Base-by-base conservation (phyloP, 148 eudicot genomes). In the Camellia lanceoleosa region DNA sequence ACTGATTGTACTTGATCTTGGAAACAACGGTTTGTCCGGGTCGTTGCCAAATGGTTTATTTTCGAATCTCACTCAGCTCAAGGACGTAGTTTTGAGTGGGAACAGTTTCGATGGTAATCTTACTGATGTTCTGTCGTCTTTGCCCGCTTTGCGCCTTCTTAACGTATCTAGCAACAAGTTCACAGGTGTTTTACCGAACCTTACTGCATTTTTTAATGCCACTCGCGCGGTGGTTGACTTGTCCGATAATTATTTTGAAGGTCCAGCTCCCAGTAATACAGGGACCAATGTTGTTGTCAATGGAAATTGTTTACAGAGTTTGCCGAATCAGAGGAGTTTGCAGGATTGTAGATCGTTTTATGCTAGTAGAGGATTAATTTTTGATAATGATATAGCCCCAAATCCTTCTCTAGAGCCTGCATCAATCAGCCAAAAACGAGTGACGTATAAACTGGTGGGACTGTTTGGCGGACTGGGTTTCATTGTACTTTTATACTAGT, bases 381-480 rank as follows among this genome's bases (percentile, higher is more conserved):
- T 76, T 71, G 83, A 61, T 73, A 44, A 77, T 58, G 38, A 49
- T 62, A 64, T 30, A 46, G 62, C 52, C 54, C 20, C 46, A 54
- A 38, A 20, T 78, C 70, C 85, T 49, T 51, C 55, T 46, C 64
- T 30, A 16, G 38, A 67, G 61, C 69, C 47, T 15, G 18, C 71
- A 18, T n/a, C 38, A 6, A 73, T 52, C 70, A 82, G 79, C 62
- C 77, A 76, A 38, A 78, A 68, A 8, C 83, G 55, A 43, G 19
- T 81, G 30, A 63, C 61, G 9, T 86, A 84, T 68, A 18, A 79
- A 14, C 41, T 86, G 85, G 80, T 79, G 52, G 86, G 89, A 73
- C 56, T 81, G 67, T 86, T 86, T 77, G 87, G 89, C 55, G 89
- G 89, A 51, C 46, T 86, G 19, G 86, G 89, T 47, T 77, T 84